Conservation (phyloP, 2,329 filamentous ascomycete species). For the Aspergillus luchuensis region DNA sequence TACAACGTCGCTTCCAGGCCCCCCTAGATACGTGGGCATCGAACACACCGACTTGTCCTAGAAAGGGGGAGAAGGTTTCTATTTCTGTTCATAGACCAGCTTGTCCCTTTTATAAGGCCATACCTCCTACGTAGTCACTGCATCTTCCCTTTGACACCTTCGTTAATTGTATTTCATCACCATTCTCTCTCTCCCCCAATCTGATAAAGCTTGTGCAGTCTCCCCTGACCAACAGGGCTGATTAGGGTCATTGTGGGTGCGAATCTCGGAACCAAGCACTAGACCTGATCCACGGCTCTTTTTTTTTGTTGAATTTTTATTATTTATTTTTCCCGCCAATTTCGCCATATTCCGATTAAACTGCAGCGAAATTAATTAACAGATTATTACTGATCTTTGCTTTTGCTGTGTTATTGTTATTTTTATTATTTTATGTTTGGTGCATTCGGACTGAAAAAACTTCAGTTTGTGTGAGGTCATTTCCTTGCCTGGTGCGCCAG, state of each 20-base stretch:
- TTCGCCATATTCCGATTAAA: slow-evolving; percentile 1
- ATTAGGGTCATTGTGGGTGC: slow-evolving; percentile 17
- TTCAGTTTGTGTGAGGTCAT: slow-evolving; percentile 4
- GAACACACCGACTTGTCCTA: neutral
- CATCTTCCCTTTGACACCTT: neutral
- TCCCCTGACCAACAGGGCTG: slow-evolving; percentile 10
- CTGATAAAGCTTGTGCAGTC: neutral
- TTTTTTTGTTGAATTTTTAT: slow-evolving; percentile 6
- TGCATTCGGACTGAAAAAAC: neutral
- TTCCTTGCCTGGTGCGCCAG: slow-evolving; percentile 11
- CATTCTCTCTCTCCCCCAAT: neutral
- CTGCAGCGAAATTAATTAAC: neutral
- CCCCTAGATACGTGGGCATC: neutral
- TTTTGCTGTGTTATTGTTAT: neutral
- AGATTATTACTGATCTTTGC: neutral
- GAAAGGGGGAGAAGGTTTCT: neutral
- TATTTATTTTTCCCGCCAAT: slow-evolving; percentile 6
- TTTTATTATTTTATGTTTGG: neutral
- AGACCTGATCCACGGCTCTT: slow-evolving; percentile 13
- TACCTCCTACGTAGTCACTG: neutral
- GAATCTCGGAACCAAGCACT: slow-evolving; percentile 26
- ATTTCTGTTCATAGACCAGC: neutral
- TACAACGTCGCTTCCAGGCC: neutral
- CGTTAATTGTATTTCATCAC: neutral
- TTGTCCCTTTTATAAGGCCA: neutral